A percentile compares a stretch with the other conserved stretches of the same genome.
phyloP scores from a whole-genome alignment of 1,284 basidiomycete species.

The Puccinia triticina region DNA sequence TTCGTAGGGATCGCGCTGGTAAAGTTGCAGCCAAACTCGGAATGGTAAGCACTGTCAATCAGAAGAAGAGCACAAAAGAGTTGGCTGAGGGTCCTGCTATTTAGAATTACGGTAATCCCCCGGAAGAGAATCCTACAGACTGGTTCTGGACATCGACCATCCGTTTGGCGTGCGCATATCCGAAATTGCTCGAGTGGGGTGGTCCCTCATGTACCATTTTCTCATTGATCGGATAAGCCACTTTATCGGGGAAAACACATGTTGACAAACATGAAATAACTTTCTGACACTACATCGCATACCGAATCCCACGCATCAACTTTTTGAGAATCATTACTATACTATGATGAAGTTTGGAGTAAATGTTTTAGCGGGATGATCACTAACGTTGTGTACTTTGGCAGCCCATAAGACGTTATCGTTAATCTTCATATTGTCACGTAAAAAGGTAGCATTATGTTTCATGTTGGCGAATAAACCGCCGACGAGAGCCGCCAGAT shows the following conservation, averaged over 20 bases:
- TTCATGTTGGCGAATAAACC: constrained; percentile 90
- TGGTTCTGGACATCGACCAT: constrained; percentile 89
- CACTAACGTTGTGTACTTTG: constrained; percentile 65
- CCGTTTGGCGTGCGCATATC: constrained; percentile 88
- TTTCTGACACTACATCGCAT: constrained; percentile 65
- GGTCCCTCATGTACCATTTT: constrained; percentile 82
- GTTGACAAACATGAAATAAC: constrained; percentile 83
- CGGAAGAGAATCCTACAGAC: constrained; percentile 63
- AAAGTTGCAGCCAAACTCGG: constrained; percentile 84
- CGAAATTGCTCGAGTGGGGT: constrained; percentile 86
- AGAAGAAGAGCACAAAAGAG: background rate
- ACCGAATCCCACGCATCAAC: no score
- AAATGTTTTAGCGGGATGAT: background rate
- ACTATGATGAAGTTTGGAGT: no score
- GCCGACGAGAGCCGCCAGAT: constrained; percentile 70
- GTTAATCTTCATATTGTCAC: constrained; percentile 87
- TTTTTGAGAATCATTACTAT: no score
- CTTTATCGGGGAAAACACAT: constrained; percentile 82
- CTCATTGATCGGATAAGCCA: constrained; percentile 82
- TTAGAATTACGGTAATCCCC: background rate
- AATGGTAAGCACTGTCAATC: constrained; percentile 75
- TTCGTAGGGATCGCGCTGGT: constrained; percentile 91
- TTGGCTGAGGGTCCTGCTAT: background rate
- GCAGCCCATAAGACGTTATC: constrained; percentile 80
- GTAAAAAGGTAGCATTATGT: constrained; percentile 79